Evolutionary conservation across 352 stramenopile species (phyloP).

Genomic region (Phytophthora melonis): DNA sequence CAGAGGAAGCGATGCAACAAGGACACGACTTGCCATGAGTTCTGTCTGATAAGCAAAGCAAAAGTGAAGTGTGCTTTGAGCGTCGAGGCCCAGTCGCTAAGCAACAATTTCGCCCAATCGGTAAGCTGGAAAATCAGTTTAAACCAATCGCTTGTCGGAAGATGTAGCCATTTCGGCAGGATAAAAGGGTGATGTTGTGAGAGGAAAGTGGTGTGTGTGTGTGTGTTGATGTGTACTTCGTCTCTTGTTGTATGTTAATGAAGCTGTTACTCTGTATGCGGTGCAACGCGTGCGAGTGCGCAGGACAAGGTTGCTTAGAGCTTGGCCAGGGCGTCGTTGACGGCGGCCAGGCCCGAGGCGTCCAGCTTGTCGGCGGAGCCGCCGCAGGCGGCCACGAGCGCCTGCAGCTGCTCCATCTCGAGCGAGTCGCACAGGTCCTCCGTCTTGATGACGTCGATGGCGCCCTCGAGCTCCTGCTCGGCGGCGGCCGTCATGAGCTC

Average conservation of each 20-base stretch:
- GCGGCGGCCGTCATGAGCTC: constrained; percentile 74
- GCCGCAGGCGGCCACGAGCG: constrained; percentile 70
- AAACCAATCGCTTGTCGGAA: neutral
- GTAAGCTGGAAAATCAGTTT: neutral
- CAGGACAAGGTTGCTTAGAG: constrained; percentile 29
- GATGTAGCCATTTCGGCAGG: neutral
- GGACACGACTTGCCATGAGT: constrained; percentile 16
- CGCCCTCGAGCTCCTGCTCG: constrained; percentile 64
- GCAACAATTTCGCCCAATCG: neutral
- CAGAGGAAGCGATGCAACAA: neutral
- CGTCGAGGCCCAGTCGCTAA: neutral
- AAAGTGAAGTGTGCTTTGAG: neutral
- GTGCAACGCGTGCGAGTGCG: neutral
- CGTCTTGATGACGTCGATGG: constrained; percentile 78
- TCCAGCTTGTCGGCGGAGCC: constrained; percentile 62
- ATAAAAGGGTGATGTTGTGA: neutral
- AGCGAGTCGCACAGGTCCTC: constrained; percentile 79
- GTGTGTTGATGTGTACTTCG: constrained; percentile 9
- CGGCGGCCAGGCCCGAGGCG: constrained; percentile 58
- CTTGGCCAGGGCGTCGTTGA: constrained; percentile 59
- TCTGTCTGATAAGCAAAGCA: too few relatives aligned
- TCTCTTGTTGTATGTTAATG: constrained; percentile 28
- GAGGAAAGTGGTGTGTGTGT: too few relatives aligned
- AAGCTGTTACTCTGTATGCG: constrained; percentile 14
- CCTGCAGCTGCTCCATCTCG: constrained; percentile 77